Base-by-base conservation (phyloP, 805 yeast genomes). In the Yarrowia alimentaria region DNA sequence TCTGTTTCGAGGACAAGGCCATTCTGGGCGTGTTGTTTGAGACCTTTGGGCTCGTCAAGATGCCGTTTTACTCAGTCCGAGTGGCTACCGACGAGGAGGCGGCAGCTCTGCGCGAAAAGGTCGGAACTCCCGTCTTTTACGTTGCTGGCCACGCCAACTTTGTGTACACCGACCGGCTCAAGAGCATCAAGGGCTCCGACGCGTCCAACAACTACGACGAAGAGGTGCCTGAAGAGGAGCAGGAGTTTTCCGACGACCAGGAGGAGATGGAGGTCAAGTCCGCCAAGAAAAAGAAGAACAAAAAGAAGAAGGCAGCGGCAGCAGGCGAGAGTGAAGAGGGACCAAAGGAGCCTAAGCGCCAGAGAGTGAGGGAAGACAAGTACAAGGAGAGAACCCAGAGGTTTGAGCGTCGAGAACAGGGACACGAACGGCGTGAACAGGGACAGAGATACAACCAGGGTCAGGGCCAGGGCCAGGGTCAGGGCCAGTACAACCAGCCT, bases 151-250 rank as follows among this genome's bases (percentile, higher is more conserved):
- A 79, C 28, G 83, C 96, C 0, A 76, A 83, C 51, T 91, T 89
- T 67, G 71, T 85, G 7, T 79, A 81, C 56, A 91, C 98, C 0
- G 84, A 83, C 47, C 68, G 78, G 18, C 74, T 90, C 51, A 85
- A 80, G 58, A 69, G 74, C 17, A 53, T 81, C 14, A 90, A 83
- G 60, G 99, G 98, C 18, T 83, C 89, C 1, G 99, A 93, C 69
- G 99, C 99, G 0, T 85, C 95, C 61, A 93, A 93, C 60, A 82
- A 87, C 64, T 84, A 87, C 63, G 99, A 93, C 65, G 98, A 93
- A 68, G 99, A 93, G 61, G 67, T 91, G 22, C 88, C 96, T 0
- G 89, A 81, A 58, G 94, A 85, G 22, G 98, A 93, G 64, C 95
- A 87, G 64, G 98, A 91, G 63, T 91, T 83, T 58, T 86, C 96